Evolutionary conservation across 1,284 basidiomycete species (phyloP).

Genomic region (Malassezia pachydermatis): DNA sequence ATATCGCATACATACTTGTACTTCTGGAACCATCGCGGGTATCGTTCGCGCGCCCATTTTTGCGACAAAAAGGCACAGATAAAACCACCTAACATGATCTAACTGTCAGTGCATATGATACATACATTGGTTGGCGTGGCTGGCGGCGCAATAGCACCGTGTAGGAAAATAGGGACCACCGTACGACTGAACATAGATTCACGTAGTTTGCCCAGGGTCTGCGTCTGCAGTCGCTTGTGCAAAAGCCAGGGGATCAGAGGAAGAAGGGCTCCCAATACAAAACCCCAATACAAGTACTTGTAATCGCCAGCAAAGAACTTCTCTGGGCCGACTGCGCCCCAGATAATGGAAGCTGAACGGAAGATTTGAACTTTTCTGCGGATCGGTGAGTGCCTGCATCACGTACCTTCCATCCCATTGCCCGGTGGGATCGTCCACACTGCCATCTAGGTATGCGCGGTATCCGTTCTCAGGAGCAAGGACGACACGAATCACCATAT

Average conservation of each 20-base stretch:
- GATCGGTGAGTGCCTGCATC: no score
- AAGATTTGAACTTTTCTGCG: conserved; percentile 47
- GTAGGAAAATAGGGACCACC: conserved; percentile 52
- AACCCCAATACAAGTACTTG: conserved; percentile 48
- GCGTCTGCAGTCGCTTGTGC: conserved; percentile 47
- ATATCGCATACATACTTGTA: conserved; percentile 35
- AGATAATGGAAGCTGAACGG: conserved; percentile 50
- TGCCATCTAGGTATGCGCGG: conserved; percentile 48
- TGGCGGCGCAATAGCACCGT: conserved; percentile 48
- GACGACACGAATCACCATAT: conserved; percentile 50
- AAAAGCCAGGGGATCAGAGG: conserved; percentile 50
- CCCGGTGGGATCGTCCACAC: conserved; percentile 50
- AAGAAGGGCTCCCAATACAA: conserved; percentile 50
- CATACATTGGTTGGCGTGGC: conserved; percentile 50
- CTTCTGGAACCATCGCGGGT: conserved; percentile 41
- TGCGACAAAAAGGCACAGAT: conserved; percentile 49
- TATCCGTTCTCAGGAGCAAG: conserved; percentile 39
- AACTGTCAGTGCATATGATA: background rate
- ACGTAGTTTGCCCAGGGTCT: conserved; percentile 18
- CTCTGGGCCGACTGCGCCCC: conserved; percentile 51
- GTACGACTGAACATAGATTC: conserved; percentile 37
- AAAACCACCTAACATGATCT: conserved; percentile 51
- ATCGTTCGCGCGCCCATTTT: conserved; percentile 47
- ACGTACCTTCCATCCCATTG: conserved; percentile 46
- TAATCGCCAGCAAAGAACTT: conserved; percentile 53